These are phyloP conservation scores for Alternaria gansuensis DNA, from an alignment of 2,329 filamentous ascomycete genomes.

Conservation along the genomic window DNA sequence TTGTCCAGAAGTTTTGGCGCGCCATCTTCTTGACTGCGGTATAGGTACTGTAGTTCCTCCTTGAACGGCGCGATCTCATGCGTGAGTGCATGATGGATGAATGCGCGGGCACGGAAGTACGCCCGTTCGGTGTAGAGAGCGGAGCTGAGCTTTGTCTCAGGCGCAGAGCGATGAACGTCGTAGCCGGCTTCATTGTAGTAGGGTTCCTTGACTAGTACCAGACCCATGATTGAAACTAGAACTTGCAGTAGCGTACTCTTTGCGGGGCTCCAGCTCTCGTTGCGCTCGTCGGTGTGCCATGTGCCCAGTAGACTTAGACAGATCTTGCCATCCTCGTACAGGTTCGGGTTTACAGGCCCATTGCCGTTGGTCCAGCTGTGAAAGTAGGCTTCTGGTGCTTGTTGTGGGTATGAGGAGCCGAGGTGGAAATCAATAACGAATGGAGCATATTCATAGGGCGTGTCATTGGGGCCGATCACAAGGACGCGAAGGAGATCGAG, in stretches of 20 bases:
- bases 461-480: conserved; percentile 66
- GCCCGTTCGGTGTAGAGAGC: conserved; percentile 64
- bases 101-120: conserved; percentile 62
- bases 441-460: conserved; percentile 68
- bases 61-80: conserved; percentile 57
- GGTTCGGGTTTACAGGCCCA: conserved; percentile 67
- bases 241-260: conserved; percentile 66
- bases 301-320: conserved; percentile 68
- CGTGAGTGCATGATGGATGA: conserved; percentile 60
- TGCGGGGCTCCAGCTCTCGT: conserved; percentile 63
- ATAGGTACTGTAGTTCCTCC: conserved; percentile 64
- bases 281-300: conserved; percentile 63
- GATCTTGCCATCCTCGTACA: conserved; percentile 70
- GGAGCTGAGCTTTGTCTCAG: conserved; percentile 58
- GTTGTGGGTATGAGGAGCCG: conserved; percentile 59
- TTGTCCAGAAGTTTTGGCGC: conserved; percentile 56
- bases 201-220: conserved; percentile 67
- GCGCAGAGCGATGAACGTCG: conserved; percentile 60
- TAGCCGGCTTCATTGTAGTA: conserved; percentile 73
- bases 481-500: conserved; percentile 67
- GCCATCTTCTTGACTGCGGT: conserved; percentile 49
- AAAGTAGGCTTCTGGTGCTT: conserved; percentile 65
- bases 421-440: conserved; percentile 69
- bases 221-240: conserved; percentile 64
- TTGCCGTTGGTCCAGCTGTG: conserved; percentile 66